Evolutionary conservation across 2,329 filamentous ascomycete species (phyloP).

Genomic region (Zasmidium cellare): DNA sequence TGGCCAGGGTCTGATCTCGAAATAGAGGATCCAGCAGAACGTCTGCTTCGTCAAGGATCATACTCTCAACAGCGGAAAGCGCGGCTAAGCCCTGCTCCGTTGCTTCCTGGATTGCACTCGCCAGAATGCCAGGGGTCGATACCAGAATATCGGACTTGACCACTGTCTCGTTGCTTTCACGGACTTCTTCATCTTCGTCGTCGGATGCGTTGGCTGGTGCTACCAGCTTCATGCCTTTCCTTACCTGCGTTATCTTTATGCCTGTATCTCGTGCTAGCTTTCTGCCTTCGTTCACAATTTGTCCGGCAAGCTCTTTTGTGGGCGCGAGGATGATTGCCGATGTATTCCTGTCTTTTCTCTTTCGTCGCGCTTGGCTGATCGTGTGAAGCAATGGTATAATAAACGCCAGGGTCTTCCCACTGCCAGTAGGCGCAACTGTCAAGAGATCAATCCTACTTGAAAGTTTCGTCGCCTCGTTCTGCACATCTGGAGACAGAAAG

Average conservation of each 20-base stretch:
- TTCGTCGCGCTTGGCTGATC: constrained; percentile 48
- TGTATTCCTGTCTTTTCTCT: constrained; percentile 22
- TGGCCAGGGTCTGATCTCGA: constrained; percentile 78
- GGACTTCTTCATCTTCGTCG: constrained; percentile 26
- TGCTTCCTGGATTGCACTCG: constrained; percentile 66
- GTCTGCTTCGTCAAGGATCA: constrained; percentile 92
- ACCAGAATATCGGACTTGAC: constrained; percentile 79
- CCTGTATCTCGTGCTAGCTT: constrained; percentile 78
- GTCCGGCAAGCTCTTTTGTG: constrained; percentile 51
- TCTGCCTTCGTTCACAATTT: constrained; percentile 68
- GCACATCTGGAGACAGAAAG: constrained; percentile 43
- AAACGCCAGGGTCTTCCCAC: constrained; percentile 93
- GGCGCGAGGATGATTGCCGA: constrained; percentile 50
- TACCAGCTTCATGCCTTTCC: constrained; percentile 73
- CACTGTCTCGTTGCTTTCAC: constrained; percentile 43
- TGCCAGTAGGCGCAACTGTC: constrained; percentile 89
- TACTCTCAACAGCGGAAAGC: constrained; percentile 62
- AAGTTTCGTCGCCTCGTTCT: background rate
- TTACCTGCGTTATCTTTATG: constrained; percentile 77
- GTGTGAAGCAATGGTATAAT: constrained; percentile 82
- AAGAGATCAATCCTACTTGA: constrained; percentile 66
- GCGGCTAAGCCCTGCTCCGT: constrained; percentile 31
- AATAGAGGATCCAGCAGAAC: constrained; percentile 91
- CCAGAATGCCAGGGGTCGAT: constrained; percentile 74
- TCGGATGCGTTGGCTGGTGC: constrained; percentile 41